phyloP scores from a whole-genome alignment of 2,329 filamentous ascomycete species.

The Ilyonectria sp. region DNA sequence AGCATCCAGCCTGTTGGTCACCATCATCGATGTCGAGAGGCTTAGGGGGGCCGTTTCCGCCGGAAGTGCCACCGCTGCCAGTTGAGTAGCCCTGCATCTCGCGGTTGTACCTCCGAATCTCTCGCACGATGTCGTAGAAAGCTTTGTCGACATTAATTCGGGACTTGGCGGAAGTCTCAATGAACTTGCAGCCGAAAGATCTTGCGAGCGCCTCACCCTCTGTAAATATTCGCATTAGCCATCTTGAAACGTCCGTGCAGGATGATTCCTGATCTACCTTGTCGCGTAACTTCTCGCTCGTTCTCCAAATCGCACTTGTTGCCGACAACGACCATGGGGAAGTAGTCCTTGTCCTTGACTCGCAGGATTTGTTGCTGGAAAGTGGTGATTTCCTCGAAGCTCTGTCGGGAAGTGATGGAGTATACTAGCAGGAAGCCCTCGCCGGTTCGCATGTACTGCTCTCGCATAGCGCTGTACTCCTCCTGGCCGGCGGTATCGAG shows the following conservation, averaged over 20 bases:
- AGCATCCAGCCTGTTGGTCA: conserved; percentile 82
- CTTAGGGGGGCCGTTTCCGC: conserved; percentile 72
- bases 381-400: conserved; percentile 97
- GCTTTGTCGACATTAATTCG: conserved; percentile 98
- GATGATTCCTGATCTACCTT: conserved; percentile 76
- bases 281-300: conserved; percentile 91
- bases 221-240: conserved; percentile 57
- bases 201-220: conserved; percentile 91
- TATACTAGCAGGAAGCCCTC: conserved; percentile 98
- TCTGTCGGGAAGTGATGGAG: conserved; percentile 97
- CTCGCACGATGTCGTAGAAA: conserved; percentile 98
- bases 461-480: conserved; percentile 99
- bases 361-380: conserved; percentile 99
- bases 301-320: conserved; percentile 99
- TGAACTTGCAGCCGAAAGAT: conserved; percentile 96
- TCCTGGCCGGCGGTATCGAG: conserved; percentile 98
- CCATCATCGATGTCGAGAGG: conserved; percentile 86
- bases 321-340: conserved; percentile 98
- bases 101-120: conserved; percentile 98
- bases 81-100: conserved; percentile 93
- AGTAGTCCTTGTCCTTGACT: conserved; percentile 99
- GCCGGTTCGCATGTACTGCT: conserved; percentile 99
- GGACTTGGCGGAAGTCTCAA: conserved; percentile 98
- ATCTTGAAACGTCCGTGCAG: conserved; percentile 8
- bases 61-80: conserved; percentile 75